Evolutionary conservation across 495 filamentous ascomycete species (phyloP).

Genomic region (Pseudevernia furfuracea): DNA sequence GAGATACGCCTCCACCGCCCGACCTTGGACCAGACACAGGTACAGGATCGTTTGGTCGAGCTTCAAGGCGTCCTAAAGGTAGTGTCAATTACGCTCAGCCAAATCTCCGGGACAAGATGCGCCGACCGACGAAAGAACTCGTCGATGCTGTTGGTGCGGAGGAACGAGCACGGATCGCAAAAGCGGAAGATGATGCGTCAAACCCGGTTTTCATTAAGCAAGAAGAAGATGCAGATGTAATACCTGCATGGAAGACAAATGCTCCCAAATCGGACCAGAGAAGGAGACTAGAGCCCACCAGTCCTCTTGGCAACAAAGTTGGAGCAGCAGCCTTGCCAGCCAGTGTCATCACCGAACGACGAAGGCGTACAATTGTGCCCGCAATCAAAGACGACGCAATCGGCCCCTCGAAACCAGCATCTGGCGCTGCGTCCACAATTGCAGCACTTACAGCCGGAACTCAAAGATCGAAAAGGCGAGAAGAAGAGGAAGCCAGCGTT

Average conservation of each 20-base stretch:
- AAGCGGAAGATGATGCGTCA: conserved; percentile 10
- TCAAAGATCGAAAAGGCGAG: conserved; percentile 5
- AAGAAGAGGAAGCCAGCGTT: neutral
- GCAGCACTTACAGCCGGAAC: conserved; percentile 19
- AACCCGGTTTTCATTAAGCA: conserved; percentile 12
- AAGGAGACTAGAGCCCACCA: conserved; percentile 21
- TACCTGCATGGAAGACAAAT: conserved; percentile 21
- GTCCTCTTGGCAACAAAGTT: conserved; percentile 25
- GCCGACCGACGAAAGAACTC: conserved; percentile 66
- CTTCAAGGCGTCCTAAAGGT: conserved; percentile 55
- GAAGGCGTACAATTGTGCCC: conserved; percentile 20
- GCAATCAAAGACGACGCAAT: conserved; percentile 10
- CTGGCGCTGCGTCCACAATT: conserved; percentile 21
- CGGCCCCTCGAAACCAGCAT: neutral
- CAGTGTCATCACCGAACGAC: conserved; percentile 25
- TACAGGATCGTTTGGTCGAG: conserved; percentile 44
- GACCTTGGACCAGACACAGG: conserved; percentile 40
- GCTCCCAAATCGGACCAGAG: conserved; percentile 12
- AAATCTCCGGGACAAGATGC: conserved; percentile 80
- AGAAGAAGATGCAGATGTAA: conserved; percentile 20
- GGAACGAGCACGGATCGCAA: conserved; percentile 25
- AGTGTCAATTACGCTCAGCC: conserved; percentile 80
- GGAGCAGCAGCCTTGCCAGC: conserved; percentile 17
- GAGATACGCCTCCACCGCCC: conserved; percentile 49
- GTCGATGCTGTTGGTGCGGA: conserved; percentile 60